Evolutionary conservation across 208 protist species (phyloP).

Genomic region (Blastocrithidia nonstop): DNA sequence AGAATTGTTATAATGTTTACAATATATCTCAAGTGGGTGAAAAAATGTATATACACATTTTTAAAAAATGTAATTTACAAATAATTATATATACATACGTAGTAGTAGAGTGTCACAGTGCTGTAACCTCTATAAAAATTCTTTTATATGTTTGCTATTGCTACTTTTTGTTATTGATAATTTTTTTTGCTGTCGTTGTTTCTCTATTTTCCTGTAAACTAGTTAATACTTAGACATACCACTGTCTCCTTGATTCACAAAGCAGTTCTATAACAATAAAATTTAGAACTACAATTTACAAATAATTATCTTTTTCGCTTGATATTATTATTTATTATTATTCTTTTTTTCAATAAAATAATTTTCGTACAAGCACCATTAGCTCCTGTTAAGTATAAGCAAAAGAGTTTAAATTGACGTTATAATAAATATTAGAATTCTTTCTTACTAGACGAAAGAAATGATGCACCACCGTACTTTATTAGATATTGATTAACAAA

Average conservation of each 20-base stretch:
- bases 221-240: neutral
- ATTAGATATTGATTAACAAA: neutral
- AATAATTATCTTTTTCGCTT: neutral
- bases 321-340: constrained; percentile 1
- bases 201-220: neutral
- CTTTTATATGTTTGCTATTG: neutral
- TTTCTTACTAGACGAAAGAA: neutral
- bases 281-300: too few relatives aligned
- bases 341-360: neutral
- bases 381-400: too few relatives aligned
- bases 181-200: constrained; percentile 3
- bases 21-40: too few relatives aligned
- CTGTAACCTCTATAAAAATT: neutral
- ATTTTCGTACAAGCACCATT: too few relatives aligned
- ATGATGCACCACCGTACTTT: neutral
- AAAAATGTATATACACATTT: too few relatives aligned
- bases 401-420: neutral
- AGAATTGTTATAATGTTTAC: too few relatives aligned
- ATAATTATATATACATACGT: too few relatives aligned
- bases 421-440: neutral
- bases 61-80: too few relatives aligned
- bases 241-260: neutral
- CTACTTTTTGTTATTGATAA: neutral
- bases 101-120: too few relatives aligned
- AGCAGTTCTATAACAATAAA: too few relatives aligned